Percentiles rank a stretch among this genome's conserved stretches.
phyloP scores from a whole-genome alignment of 2,329 filamentous ascomycete species.

The Leptographium flavum region DNA sequence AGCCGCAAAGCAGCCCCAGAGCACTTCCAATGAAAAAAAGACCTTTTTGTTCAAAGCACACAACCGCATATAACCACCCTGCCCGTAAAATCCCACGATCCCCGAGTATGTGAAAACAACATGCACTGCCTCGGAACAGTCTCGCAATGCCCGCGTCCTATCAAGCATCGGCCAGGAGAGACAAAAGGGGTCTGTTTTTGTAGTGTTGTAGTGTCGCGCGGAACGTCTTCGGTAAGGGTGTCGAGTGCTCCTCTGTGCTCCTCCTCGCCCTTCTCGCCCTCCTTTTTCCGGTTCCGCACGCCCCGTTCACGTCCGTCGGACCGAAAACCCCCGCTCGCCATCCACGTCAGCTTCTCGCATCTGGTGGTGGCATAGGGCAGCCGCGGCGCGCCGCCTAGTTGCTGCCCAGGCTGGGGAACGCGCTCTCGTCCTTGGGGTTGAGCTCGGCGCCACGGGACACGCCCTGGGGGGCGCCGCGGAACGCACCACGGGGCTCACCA shows the following conservation, averaged over 20 bases:
- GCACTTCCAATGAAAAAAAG: not conserved
- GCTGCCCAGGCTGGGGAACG: slow-evolving; percentile 47
- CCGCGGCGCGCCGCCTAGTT: slow-evolving; percentile 3
- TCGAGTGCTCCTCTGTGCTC: not conserved
- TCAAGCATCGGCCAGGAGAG: not conserved
- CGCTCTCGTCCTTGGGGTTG: slow-evolving; percentile 42
- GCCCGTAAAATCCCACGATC: not conserved
- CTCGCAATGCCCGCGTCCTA: not conserved
- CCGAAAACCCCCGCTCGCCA: not conserved
- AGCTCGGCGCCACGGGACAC: slow-evolving; percentile 32
- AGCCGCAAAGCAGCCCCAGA: not conserved
- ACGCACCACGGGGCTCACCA: slow-evolving; percentile 21
- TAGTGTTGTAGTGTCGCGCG: not conserved
- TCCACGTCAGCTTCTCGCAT: not conserved
- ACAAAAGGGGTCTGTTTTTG: not conserved
- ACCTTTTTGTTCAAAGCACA: not conserved
- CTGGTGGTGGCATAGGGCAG: not conserved
- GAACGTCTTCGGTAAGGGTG: not conserved
- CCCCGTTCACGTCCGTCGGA: not conserved
- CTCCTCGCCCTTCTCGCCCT: not conserved
- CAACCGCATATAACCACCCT: not conserved
- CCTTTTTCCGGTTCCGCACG: too few relatives aligned
- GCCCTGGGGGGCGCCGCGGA: slow-evolving; percentile 28
- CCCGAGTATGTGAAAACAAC: not conserved
- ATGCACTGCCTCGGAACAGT: not conserved